Base-by-base conservation (phyloP, 352 stramenopile species). In the Achlya hypogyna region DNA sequence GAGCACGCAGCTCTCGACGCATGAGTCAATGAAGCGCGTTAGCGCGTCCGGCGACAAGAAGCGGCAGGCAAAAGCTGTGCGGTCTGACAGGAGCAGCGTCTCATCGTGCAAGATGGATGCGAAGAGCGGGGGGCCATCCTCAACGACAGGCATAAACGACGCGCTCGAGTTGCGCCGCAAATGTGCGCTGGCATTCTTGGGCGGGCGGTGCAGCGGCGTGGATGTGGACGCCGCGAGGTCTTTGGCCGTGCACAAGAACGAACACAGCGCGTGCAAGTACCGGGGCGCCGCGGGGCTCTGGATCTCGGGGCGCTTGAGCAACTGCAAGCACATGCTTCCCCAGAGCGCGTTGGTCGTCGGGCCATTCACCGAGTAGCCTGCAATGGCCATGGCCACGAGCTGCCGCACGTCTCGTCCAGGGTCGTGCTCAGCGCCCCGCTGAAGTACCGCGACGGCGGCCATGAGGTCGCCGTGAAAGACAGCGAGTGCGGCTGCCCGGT, bases 31-130 rank as follows among this genome's bases (percentile, higher is more conserved):
- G 71, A 96, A 97, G 16, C 74, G 71, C 20, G 84, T 73, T 8
- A 98, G 74, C n/a, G 96, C 82, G 20, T 91, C 73, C 8, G 78
- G 75, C n/a, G 82, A 71, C 6, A 98, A 71, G 65, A 94, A 98
- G 0, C 89, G 85, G 66, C 89, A 98, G 5, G 91, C 88, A 74
- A 98, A 97, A 6, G 84, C 93, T 29, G 97, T 72, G 23, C 91
- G 77, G 71, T 98, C 93, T 51, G 84, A 89, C 34, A 98, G 75
- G 35, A 84, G 85, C 10, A 98, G 74, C 8, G 81, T 86, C 27
- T 82, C 71, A 69, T 98, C 84, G 56, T 93, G 78, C 18, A 98
- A 78, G 71, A 97, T 95, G 5, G 78, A 72, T 0, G 77, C 75
- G 56, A 89, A 96, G 5, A 76, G 51, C 27, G 62, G 56, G 51